These are phyloP conservation scores for Fusarium luffae DNA, from an alignment of 2,329 filamentous ascomycete species.

Conservation along the genomic window DNA sequence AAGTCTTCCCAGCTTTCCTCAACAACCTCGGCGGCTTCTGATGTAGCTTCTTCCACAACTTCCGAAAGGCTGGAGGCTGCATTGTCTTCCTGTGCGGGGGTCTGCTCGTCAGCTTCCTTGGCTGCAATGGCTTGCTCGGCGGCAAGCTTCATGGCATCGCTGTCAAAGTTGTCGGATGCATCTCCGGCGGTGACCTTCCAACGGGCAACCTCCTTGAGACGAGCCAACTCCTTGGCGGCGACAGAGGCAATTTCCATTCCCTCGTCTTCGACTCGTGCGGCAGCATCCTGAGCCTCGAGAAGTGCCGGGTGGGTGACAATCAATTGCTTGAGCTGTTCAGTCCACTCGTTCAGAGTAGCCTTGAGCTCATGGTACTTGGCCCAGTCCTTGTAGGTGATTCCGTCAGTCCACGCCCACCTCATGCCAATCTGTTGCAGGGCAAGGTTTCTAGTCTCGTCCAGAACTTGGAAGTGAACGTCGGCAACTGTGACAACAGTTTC, in stretches of 20 bases:
- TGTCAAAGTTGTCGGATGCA: conserved; percentile 80
- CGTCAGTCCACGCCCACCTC: conserved; percentile 95
- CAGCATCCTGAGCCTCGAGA: conserved; percentile 72
- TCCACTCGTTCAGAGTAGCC: conserved; percentile 85
- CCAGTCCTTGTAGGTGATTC: conserved; percentile 97
- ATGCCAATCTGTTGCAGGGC: conserved; percentile 92
- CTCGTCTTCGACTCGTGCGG: conserved; percentile 76
- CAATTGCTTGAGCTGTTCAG: conserved; percentile 80
- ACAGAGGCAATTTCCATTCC: conserved; percentile 84
- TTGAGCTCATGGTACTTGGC: conserved; percentile 91
- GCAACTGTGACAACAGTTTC: conserved; percentile 76
- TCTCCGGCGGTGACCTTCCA: conserved; percentile 87
- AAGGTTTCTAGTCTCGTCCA: conserved; percentile 84
- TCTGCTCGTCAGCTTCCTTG: conserved; percentile 36
- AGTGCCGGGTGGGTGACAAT: conserved; percentile 80
- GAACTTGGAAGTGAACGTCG: conserved; percentile 82
- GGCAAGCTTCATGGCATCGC: conserved; percentile 69
- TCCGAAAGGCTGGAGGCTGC: conserved; percentile 27
- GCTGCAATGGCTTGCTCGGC: conserved; percentile 54
- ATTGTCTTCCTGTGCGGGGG: conserved; percentile 45
- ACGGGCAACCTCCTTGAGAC: conserved; percentile 83
- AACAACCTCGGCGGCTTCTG: conserved; percentile 16
- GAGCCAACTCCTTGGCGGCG: conserved; percentile 81
- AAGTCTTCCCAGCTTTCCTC: conserved; percentile 39
- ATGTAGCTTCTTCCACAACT: conserved; percentile 23